Conservation (phyloP, 257 asterid genomes). For the Salvia rosmarinus region DNA sequence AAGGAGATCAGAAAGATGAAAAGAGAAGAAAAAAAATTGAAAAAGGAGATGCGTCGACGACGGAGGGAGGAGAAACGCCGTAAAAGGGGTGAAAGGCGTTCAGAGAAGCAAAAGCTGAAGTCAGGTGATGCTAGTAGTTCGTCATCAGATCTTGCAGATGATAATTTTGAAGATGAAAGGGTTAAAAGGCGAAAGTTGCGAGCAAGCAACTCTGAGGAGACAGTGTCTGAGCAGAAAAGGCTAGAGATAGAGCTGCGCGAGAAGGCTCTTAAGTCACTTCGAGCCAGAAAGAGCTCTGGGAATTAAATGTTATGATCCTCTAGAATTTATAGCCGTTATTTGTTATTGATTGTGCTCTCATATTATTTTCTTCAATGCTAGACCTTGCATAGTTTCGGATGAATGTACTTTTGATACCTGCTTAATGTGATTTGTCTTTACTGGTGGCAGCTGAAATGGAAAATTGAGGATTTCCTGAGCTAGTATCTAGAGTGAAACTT, state of each 20-base stretch:
- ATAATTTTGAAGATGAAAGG: conserved; percentile 61
- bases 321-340: conserved; percentile 39
- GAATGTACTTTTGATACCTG: conserved; percentile 53
- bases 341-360: conserved; percentile 38
- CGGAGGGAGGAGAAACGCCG: conserved; percentile 76
- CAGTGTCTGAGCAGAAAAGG: conserved; percentile 69
- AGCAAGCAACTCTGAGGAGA: conserved; percentile 45
- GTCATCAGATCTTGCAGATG: conserved; percentile 54
- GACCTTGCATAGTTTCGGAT: conserved; percentile 50
- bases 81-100: conserved; percentile 64
- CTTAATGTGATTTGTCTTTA: conserved; percentile 81
- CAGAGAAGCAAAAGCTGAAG: conserved; percentile 63
- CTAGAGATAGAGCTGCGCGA: conserved; percentile 96
- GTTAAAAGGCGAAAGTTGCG: conserved; percentile 42
- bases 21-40: conserved; percentile 75
- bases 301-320: conserved; percentile 49
- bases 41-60: conserved; percentile 73
- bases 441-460: conserved; percentile 89
- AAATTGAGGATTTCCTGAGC: conserved; percentile 85
- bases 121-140: conserved; percentile 53
- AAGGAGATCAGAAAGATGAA: conserved; percentile 80
- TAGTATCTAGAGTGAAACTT: conserved; percentile 81
- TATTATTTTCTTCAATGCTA: conserved; percentile 40
- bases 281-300: conserved; percentile 80
- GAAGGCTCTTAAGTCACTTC: conserved; percentile 92